Percentiles rank a stretch among this genome's conserved stretches.
Conservation (phyloP, 2,329 filamentous ascomycete genomes). For the Diplodia intermedia region DNA sequence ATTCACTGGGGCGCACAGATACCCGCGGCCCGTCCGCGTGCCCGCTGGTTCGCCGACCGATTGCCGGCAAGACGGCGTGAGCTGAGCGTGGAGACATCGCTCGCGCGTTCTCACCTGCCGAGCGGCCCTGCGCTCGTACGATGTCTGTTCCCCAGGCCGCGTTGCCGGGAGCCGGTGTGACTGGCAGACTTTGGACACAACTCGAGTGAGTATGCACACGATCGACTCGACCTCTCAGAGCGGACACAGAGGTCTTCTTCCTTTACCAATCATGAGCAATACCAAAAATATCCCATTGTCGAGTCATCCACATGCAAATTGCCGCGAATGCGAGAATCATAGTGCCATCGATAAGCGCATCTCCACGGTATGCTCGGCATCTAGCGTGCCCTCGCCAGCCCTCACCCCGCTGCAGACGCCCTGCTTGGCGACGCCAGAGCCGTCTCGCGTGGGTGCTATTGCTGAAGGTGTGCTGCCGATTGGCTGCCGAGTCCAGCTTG, state of each 20-base stretch:
- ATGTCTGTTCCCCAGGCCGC: constrained; percentile 1
- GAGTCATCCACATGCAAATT: constrained; percentile 6
- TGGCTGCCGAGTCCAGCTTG: not conserved
- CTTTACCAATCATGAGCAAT: constrained; percentile 24
- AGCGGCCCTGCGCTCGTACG: constrained; percentile 7
- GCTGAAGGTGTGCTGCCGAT: not conserved
- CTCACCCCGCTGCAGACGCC: constrained; percentile 18
- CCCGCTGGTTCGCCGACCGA: constrained; percentile 20
- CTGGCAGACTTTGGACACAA: not conserved
- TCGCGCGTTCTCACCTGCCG: constrained; percentile 1
- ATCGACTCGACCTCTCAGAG: not conserved
- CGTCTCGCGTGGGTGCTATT: not conserved
- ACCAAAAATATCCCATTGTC: not conserved
- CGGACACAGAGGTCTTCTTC: not conserved
- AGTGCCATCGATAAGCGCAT: constrained; percentile 22
- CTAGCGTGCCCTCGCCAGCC: not conserved
- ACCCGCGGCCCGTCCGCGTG: constrained; percentile 18
- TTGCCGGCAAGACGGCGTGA: constrained; percentile 11
- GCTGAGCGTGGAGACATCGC: constrained; percentile 18
- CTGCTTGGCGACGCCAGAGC: not conserved
- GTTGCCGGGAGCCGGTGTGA: constrained; percentile 7
- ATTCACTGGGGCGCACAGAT: constrained; percentile 18
- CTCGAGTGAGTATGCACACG: not conserved
- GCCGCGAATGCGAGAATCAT: not conserved
- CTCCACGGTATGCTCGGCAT: constrained; percentile 9